Conservation (phyloP, 2,329 filamentous ascomycete species). For the Beauveria sp. region DNA sequence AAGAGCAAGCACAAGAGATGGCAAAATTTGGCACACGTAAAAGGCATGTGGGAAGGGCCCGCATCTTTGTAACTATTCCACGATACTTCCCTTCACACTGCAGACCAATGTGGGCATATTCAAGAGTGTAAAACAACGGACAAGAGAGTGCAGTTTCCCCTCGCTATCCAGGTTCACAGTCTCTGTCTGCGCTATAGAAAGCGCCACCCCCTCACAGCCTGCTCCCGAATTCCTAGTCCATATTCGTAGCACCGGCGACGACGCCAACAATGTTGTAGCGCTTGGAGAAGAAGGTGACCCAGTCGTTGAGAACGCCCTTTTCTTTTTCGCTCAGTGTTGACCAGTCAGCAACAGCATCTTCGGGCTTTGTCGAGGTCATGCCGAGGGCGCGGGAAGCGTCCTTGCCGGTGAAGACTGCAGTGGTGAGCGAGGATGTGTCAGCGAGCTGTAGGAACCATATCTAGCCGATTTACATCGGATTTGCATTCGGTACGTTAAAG, state of each 20-base stretch:
- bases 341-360: conserved; percentile 80
- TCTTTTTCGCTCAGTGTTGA: conserved; percentile 76
- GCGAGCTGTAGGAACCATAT: conserved; percentile 14
- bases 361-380: conserved; percentile 74
- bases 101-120: not conserved
- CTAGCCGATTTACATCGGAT: not conserved
- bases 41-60: not conserved
- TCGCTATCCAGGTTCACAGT: not conserved
- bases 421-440: not conserved
- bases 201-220: not conserved
- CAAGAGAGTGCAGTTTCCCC: not conserved
- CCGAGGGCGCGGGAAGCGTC: conserved; percentile 90
- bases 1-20: not conserved
- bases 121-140: not conserved
- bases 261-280: conserved; percentile 83
- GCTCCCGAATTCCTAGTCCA: conserved; percentile 27
- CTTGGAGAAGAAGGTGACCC: conserved; percentile 95
- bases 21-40: not conserved
- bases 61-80: not conserved
- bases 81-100: not conserved
- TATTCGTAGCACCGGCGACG: conserved; percentile 54
- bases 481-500: not conserved
- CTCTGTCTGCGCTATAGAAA: not conserved
- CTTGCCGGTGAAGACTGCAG: conserved; percentile 84
- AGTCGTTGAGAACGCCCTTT: conserved; percentile 78